These are phyloP conservation scores for Aegilops sharonensis DNA, from an alignment of 176 grass and related monocot genomes.

Conservation along the genomic window DNA sequence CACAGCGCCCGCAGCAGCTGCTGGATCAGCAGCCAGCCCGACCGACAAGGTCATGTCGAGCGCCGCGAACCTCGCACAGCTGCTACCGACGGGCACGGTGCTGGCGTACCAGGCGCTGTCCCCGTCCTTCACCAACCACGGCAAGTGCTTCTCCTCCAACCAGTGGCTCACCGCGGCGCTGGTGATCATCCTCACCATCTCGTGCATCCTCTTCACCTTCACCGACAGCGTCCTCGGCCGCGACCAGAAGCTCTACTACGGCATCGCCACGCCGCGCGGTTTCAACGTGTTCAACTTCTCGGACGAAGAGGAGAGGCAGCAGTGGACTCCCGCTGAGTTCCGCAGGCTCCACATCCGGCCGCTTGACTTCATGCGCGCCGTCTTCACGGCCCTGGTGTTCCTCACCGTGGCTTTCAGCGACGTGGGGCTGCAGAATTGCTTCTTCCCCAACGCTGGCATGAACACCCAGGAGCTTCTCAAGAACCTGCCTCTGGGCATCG, in stretches of 20 bases:
- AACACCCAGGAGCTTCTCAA: not conserved
- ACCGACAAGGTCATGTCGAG: not conserved
- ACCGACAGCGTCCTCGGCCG: not conserved
- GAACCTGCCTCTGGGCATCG: not conserved
- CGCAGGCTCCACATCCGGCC: not conserved
- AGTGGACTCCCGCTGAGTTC: not conserved
- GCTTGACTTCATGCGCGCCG: not conserved
- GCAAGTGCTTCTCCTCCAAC: not conserved
- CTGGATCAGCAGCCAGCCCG: not conserved
- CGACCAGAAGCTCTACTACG: not conserved
- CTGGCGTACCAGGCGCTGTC: not conserved
- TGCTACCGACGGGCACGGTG: not conserved
- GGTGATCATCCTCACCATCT: not conserved
- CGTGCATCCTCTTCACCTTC: not conserved
- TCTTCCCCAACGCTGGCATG: not conserved
- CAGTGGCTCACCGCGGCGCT: not conserved
- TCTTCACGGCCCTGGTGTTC: not conserved
- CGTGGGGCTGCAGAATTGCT: not conserved
- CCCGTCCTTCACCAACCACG: slow-evolving; percentile 7
- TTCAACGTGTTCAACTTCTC: slow-evolving; percentile 12
- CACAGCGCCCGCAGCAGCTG: not conserved
- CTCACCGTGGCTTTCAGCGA: not conserved
- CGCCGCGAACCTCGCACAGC: not conserved
- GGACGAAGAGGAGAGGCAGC: not conserved
- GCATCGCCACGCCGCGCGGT: not conserved